These are phyloP conservation scores for Aureobasidium sp. DNA, from an alignment of 2,329 filamentous ascomycete genomes.

Conservation along the genomic window DNA sequence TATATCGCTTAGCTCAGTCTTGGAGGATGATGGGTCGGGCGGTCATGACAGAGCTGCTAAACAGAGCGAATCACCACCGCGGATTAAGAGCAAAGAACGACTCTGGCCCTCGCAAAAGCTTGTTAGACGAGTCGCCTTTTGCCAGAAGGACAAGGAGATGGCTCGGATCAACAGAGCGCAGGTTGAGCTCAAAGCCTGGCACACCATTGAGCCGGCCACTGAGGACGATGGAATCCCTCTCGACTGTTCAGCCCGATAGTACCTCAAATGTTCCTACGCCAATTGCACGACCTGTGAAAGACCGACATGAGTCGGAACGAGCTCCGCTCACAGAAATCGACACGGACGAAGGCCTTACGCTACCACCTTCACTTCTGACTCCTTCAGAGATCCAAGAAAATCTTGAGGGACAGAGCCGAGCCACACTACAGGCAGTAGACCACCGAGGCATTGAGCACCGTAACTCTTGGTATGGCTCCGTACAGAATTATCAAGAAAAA, in stretches of 20 bases:
- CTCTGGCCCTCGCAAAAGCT: not conserved
- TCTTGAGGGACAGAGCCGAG: not conserved
- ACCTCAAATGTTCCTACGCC: slow-evolving; percentile 47
- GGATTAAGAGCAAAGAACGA: slow-evolving; percentile 7
- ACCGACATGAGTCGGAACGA: slow-evolving; percentile 17
- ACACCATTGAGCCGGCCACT: slow-evolving; percentile 14
- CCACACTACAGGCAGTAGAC: slow-evolving; percentile 1
- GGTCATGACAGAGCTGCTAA: slow-evolving; percentile 40
- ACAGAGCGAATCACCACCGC: slow-evolving; percentile 18
- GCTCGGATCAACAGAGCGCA: slow-evolving; percentile 1
- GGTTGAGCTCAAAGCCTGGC: slow-evolving; percentile 15
- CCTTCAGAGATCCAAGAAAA: slow-evolving; percentile 4
- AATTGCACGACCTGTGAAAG: slow-evolving; percentile 38
- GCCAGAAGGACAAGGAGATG: slow-evolving; percentile 9
- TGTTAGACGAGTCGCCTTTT: slow-evolving; percentile 11
- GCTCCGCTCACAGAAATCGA: slow-evolving; percentile 14
- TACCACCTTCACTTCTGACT: slow-evolving; percentile 21
- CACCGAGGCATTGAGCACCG: slow-evolving; percentile 6
- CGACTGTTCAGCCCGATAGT: slow-evolving; percentile 28
- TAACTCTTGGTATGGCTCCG: slow-evolving; percentile 11
- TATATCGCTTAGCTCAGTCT: slow-evolving; percentile 46
- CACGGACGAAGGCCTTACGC: slow-evolving; percentile 18
- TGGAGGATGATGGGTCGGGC: slow-evolving; percentile 49
- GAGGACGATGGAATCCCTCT: slow-evolving; percentile 7
- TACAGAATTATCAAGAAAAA: not conserved